Conservation (phyloP, 2,329 filamentous ascomycete genomes). For the Beauveria scarabaeidicola region DNA sequence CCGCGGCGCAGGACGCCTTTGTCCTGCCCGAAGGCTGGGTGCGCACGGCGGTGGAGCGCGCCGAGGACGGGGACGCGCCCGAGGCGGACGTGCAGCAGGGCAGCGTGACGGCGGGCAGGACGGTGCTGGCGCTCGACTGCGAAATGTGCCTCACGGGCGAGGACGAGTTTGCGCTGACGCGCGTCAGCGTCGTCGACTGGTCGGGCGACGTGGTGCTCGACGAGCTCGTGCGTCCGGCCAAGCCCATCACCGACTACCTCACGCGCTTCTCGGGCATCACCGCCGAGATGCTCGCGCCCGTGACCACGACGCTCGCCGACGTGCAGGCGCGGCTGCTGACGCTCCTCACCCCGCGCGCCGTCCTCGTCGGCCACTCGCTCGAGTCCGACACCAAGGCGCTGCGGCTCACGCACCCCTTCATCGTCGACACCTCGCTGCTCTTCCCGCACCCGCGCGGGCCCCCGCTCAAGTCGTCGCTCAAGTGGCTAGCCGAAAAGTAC, state of each 20-base stretch:
- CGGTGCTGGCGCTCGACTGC: constrained; percentile 79
- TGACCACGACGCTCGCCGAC: constrained; percentile 76
- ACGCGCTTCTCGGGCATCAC: constrained; percentile 93
- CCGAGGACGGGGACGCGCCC: constrained; percentile 60
- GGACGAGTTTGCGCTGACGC: constrained; percentile 72
- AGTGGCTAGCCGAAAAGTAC: constrained; percentile 82
- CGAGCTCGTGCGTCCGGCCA: constrained; percentile 82
- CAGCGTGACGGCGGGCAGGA: constrained; percentile 73
- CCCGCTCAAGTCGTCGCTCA: constrained; percentile 82
- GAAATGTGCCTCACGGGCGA: constrained; percentile 93
- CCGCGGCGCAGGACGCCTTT: constrained; percentile 37
- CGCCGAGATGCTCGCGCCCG: constrained; percentile 66
- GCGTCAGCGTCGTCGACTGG: constrained; percentile 83
- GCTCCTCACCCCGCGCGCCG: constrained; percentile 62
- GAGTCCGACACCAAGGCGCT: constrained; percentile 79
- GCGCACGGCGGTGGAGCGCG: constrained; percentile 58
- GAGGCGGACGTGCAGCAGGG: constrained; percentile 68
- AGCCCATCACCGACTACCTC: constrained; percentile 86
- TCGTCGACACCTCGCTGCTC: constrained; percentile 83
- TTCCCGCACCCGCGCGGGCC: constrained; percentile 87
- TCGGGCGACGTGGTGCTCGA: constrained; percentile 75
- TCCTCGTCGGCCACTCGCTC: constrained; percentile 73
- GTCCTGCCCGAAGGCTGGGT: constrained; percentile 68
- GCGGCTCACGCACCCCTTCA: constrained; percentile 80
- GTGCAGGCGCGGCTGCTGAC: constrained; percentile 70